A percentile compares a stretch with the other conserved stretches of the same genome.
phyloP scores from a whole-genome alignment of 139 green algal species.

The Chlorella ohadii region DNA sequence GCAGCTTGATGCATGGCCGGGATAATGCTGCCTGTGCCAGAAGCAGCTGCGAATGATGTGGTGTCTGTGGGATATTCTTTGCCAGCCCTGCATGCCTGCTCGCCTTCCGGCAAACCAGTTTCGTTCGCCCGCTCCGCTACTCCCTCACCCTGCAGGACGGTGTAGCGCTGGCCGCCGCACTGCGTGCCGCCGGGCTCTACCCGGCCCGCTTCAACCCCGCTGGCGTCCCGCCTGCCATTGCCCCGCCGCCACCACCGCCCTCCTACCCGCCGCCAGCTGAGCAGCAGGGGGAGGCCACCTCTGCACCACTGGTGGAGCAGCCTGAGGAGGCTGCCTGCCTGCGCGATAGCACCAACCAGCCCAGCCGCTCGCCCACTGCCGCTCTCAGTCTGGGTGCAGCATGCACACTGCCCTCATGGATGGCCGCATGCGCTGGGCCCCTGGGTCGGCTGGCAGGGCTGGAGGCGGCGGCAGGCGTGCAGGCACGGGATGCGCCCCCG shows the following conservation, averaged over 20 bases:
- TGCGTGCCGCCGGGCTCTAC: not conserved
- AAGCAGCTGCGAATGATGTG: too few species aligned
- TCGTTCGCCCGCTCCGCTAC: too few species aligned
- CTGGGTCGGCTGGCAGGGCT: not conserved
- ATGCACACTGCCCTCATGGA: not conserved
- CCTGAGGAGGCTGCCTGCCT: not conserved
- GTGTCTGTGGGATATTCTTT: too few species aligned
- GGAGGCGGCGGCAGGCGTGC: not conserved
- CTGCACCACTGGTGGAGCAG: not conserved
- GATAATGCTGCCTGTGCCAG: too few species aligned
- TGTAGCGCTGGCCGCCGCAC: not conserved
- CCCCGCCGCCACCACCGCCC: not conserved
- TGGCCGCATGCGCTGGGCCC: not conserved
- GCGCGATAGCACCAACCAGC: constrained; percentile 8
- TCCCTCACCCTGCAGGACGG: not conserved
- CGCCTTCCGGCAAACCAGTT: too few species aligned
- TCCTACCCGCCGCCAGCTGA: not conserved
- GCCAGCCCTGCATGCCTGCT: too few species aligned
- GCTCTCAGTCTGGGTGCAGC: not conserved
- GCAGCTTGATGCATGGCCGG: too few species aligned
- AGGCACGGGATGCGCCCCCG: too few species aligned
- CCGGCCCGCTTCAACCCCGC: not conserved
- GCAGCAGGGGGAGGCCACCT: not conserved
- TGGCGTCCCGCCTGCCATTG: not conserved
- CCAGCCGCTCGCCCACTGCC: too few species aligned